Base-by-base conservation (phyloP, 352 stramenopile species). In the Pythium guiyangense region DNA sequence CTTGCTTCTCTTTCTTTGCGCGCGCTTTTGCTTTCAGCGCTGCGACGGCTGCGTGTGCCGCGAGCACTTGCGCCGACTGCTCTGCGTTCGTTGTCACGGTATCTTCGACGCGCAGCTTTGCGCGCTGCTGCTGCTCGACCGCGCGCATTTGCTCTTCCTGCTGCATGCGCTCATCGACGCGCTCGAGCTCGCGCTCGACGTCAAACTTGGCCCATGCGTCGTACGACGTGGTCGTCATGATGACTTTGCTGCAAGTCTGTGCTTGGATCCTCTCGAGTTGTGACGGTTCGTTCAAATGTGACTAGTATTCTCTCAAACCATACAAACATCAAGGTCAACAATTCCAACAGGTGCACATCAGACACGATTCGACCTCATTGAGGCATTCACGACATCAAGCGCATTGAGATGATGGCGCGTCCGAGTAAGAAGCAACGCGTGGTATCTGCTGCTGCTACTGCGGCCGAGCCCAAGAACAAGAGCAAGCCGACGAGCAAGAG, bases 111-210 rank as follows among this genome's bases (percentile, higher is more conserved):
- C 39, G 62, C 51, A 77, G 70, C 65, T 88, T 87, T 34, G 71
- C 74, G 14, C 59, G 59, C 44, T 52, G 27, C 49, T 82, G 75
- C 50, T 67, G 64, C 40, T 70, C 58, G 48, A 67, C 49, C 47
- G 74, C 59, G 46, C 60, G 66, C 18, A 74, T 51, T 45, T 77
- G 66, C 26, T 54, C 52, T 17, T 83, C 69, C 2, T 35, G 62
- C 35, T 77, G 55, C 34, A 67, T 61, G n/a, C 52, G 31, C 45
- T 69, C 39, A 31, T 91, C 78, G 49, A 88, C 69, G 54, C 64
- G 74, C 66, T 59, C 65, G 17, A 91, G 68, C 59, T 87, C 81
- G 44, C 73, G 66, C 31, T 91, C 81, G 27, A 88, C 81, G 61
- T 91, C 78, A 60, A 77, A 91, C 50, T 66, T 72, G 49, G 64